These are phyloP conservation scores for Pseudomicrostroma phylloplanum DNA, from an alignment of 1,284 basidiomycete genomes.

Conservation along the genomic window DNA sequence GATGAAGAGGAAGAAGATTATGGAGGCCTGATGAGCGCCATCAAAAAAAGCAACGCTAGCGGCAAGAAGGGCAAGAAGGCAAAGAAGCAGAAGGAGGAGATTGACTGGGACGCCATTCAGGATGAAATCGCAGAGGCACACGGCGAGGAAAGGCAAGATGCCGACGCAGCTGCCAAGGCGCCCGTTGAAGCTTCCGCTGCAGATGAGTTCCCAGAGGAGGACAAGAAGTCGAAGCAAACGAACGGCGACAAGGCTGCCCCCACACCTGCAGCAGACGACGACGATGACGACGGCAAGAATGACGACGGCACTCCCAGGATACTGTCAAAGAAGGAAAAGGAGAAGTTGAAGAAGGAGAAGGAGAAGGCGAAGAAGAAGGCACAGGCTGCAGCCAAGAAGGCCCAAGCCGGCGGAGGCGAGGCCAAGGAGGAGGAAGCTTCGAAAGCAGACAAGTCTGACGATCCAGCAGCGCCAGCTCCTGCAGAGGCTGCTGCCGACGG, in stretches of 20 bases:
- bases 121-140: conserved; percentile 43
- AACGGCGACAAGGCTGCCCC: conserved; percentile 14
- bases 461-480: conserved; percentile 4
- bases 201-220: conserved; percentile 31
- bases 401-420: conserved; percentile 14
- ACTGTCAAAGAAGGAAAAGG: conserved; percentile 49
- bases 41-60: conserved; percentile 10
- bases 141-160: conserved; percentile 26
- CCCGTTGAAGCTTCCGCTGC: conserved; percentile 25
- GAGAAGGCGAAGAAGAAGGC: conserved; percentile 49
- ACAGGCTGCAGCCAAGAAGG: conserved; percentile 42
- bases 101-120: conserved; percentile 25
- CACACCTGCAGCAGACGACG: conserved; percentile 18
- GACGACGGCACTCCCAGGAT: conserved; percentile 19
- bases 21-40: conserved; percentile 34
- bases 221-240: conserved; percentile 24
- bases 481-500: conserved; percentile 11
- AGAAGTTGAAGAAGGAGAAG: conserved; percentile 49
- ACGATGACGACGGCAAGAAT: conserved; percentile 12
- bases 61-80: conserved; percentile 29
- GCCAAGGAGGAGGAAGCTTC: conserved; percentile 2
- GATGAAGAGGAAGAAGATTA: conserved; percentile 31
- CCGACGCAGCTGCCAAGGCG: conserved; percentile 23
- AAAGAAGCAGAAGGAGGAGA: conserved; percentile 42
- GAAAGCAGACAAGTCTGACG: conserved; percentile 7